Evolutionary conservation across 1,284 basidiomycete genomes (phyloP).

Genomic region (Blastosporella zonata): DNA sequence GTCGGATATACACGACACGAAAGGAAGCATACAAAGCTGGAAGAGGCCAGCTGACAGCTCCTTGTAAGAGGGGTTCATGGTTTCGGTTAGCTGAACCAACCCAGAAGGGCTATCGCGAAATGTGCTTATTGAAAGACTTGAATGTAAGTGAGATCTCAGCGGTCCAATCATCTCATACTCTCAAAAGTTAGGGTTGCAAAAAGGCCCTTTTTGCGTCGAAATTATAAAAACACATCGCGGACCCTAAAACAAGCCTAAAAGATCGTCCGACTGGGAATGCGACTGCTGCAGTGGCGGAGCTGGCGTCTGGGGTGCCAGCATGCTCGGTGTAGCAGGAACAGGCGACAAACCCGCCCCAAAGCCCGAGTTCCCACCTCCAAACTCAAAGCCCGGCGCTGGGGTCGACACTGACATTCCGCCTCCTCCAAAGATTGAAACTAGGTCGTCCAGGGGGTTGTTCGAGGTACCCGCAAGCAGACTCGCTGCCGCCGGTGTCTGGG

Average conservation of each 20-base stretch:
- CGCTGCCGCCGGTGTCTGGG: slow-evolving; percentile 68
- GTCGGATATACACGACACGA: too few species aligned
- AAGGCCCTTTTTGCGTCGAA: slow-evolving; percentile 3
- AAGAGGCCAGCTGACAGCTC: too few species aligned
- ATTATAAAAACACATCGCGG: slow-evolving; percentile 3
- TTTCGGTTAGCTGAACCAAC: too few species aligned
- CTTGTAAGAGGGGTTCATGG: too few species aligned
- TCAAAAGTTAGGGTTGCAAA: not conserved
- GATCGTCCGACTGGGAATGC: slow-evolving; percentile 38
- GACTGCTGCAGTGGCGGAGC: slow-evolving; percentile 21
- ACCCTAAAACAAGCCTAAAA: slow-evolving; percentile 45
- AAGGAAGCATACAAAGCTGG: too few species aligned
- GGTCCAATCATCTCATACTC: not conserved
- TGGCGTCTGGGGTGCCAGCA: slow-evolving; percentile 21
- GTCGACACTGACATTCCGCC: slow-evolving; percentile 25
- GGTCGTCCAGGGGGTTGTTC: slow-evolving; percentile 85
- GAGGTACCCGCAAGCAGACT: slow-evolving; percentile 70
- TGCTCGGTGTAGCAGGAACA: slow-evolving; percentile 17
- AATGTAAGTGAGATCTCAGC: too few species aligned
- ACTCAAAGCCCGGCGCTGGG: slow-evolving; percentile 19
- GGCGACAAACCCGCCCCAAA: slow-evolving; percentile 22
- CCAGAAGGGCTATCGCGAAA: too few species aligned
- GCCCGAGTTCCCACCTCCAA: slow-evolving; percentile 17
- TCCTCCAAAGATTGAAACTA: slow-evolving; percentile 83
- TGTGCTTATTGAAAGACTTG: too few species aligned